Conservation (phyloP, 2,329 filamentous ascomycete genomes). For the Cladophialophora psammophila region DNA sequence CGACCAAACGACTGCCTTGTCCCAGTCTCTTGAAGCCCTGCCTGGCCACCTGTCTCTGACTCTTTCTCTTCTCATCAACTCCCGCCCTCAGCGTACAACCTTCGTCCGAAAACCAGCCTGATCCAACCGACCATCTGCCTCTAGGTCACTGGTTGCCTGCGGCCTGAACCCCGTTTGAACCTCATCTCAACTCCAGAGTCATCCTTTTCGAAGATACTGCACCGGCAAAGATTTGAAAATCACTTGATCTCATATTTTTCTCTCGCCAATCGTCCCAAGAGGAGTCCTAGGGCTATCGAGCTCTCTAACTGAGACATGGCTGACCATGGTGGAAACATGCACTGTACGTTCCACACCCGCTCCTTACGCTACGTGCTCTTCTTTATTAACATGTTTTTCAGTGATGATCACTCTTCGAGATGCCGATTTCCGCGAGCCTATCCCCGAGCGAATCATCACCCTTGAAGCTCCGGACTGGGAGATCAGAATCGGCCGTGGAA, state of each 20-base stretch:
- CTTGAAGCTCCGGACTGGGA: slow-evolving; percentile 43
- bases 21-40: neutral
- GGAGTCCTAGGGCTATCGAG: neutral
- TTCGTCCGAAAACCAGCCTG: slow-evolving; percentile 3
- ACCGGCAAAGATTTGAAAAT: neutral
- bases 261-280: neutral
- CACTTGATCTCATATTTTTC: neutral
- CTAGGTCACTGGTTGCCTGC: slow-evolving; percentile 25
- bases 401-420: slow-evolving; percentile 47
- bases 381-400: slow-evolving; percentile 34
- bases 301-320: slow-evolving; percentile 9
- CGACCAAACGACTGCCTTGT: neutral
- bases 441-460: slow-evolving; percentile 46
- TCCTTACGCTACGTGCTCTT: neutral
- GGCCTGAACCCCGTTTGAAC: slow-evolving; percentile 14
- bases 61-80: neutral
- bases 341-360: slow-evolving; percentile 20
- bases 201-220: neutral
- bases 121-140: slow-evolving; percentile 7
- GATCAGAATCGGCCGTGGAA: slow-evolving; percentile 52
- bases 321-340: neutral
- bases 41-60: neutral
- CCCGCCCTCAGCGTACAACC: neutral
- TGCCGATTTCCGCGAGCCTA: slow-evolving; percentile 40
- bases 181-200: slow-evolving; percentile 14